Percentiles rank a stretch among this genome's conserved stretches.
phyloP scores from a whole-genome alignment of 2,329 filamentous ascomycete genomes.

The Penicillium sp. region DNA sequence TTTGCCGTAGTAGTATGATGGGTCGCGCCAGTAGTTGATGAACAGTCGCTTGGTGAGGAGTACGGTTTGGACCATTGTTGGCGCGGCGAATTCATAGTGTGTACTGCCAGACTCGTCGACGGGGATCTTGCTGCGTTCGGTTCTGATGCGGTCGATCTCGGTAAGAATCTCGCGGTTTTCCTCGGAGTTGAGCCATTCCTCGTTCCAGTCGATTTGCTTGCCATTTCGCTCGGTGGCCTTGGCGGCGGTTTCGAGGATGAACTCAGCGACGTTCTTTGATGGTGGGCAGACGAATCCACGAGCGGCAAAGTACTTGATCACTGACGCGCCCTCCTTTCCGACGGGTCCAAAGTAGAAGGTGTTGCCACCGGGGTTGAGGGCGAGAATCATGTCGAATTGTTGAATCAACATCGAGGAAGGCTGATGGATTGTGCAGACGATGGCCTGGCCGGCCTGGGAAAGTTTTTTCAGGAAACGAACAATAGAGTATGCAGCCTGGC shows the following conservation, averaged over 20 bases:
- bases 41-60: constrained; percentile 71
- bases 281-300: constrained; percentile 67
- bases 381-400: constrained; percentile 72
- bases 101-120: constrained; percentile 38
- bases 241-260: constrained; percentile 65
- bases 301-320: constrained; percentile 67
- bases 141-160: constrained; percentile 66
- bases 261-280: constrained; percentile 65
- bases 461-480: constrained; percentile 69
- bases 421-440: constrained; percentile 74
- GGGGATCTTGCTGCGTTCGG: constrained; percentile 55
- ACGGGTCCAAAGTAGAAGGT: constrained; percentile 74
- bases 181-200: constrained; percentile 69
- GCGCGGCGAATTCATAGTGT: constrained; percentile 65
- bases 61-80: constrained; percentile 61
- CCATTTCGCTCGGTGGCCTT: constrained; percentile 58
- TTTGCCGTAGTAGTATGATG: constrained; percentile 75
- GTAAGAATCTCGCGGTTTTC: constrained; percentile 59
- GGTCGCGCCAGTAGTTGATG: constrained; percentile 72
- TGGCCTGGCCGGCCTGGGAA: constrained; percentile 65
- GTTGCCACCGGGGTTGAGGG: constrained; percentile 67
- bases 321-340: constrained; percentile 64
- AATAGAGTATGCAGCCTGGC: constrained; percentile 68
- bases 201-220: constrained; percentile 67
- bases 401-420: constrained; percentile 68